Evolutionary conservation across 805 yeast species (phyloP).

Genomic region (Barnettozyma californica): DNA sequence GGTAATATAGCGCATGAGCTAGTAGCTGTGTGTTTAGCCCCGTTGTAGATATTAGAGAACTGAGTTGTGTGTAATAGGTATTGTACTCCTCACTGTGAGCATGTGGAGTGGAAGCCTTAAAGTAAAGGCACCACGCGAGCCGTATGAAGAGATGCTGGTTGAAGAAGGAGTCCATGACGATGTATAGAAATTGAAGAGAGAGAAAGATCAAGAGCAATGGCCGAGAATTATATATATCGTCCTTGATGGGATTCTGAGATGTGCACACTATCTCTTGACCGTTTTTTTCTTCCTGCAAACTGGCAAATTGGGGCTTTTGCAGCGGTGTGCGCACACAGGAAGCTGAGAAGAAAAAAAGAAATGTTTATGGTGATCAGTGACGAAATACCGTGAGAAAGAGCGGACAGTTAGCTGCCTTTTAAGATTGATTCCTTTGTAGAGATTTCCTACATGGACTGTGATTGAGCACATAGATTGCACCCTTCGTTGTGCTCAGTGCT

Average conservation of each 20-base stretch:
- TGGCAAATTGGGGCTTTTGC: neutral
- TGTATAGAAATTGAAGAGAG: neutral
- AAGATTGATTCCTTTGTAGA: no score
- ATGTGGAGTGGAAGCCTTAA: constrained; percentile 1
- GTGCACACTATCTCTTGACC: neutral
- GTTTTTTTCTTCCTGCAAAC: no score
- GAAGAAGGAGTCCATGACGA: constrained; percentile 3
- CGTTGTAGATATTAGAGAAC: constrained; percentile 15
- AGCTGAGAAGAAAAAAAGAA: neutral
- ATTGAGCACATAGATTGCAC: no score
- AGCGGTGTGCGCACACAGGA: neutral
- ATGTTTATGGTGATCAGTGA: neutral
- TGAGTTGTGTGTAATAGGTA: constrained; percentile 10
- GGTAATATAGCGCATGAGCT: constrained; percentile 20
- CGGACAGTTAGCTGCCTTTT: neutral
- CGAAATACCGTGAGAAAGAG: neutral
- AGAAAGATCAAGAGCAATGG: neutral
- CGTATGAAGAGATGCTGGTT: constrained; percentile 8
- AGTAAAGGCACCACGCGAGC: constrained; percentile 16
- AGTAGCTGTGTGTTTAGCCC: constrained; percentile 14
- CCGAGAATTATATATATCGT: neutral
- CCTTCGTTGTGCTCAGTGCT: no score
- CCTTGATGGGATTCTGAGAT: neutral
- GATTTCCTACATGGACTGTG: no score
- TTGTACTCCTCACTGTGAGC: neutral